phyloP scores from a whole-genome alignment of 257 asterid species.

The Cinchona pubescens region DNA sequence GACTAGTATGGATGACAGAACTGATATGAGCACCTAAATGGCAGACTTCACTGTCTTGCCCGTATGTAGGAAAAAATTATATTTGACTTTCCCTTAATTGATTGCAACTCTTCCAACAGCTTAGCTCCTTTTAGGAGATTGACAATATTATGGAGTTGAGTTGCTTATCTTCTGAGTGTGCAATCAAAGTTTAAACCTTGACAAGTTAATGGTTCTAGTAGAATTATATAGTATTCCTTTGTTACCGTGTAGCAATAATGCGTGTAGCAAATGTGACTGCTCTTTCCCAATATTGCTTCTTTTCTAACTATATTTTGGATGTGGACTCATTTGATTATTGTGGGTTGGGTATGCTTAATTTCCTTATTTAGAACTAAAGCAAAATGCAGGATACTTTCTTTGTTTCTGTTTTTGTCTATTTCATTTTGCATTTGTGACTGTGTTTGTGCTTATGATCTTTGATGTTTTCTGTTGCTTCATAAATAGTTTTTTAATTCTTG shows the following conservation, averaged over 20 bases:
- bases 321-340: conserved; percentile 6
- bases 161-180: conserved; percentile 31
- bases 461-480: background rate
- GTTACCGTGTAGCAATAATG: conserved; percentile 10
- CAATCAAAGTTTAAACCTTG: conserved; percentile 23
- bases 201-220: conserved; percentile 19
- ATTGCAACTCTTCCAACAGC: conserved; percentile 48
- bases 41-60: conserved; percentile 53
- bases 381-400: background rate
- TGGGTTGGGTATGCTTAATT: background rate
- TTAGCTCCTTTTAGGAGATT: conserved; percentile 40
- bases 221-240: conserved; percentile 10
- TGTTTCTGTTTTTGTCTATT: background rate
- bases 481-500: background rate
- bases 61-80: conserved; percentile 60
- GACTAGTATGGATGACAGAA: conserved; percentile 38
- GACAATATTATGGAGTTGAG: conserved; percentile 35
- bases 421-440: background rate
- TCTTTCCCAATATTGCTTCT: conserved; percentile 8
- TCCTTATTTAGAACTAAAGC: background rate
- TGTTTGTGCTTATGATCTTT: background rate
- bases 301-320: background rate
- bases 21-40: conserved; percentile 42
- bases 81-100: conserved; percentile 37
- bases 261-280: background rate